Conservation (phyloP, 2,329 filamentous ascomycete genomes). For the Ceratocystis albifundus region DNA sequence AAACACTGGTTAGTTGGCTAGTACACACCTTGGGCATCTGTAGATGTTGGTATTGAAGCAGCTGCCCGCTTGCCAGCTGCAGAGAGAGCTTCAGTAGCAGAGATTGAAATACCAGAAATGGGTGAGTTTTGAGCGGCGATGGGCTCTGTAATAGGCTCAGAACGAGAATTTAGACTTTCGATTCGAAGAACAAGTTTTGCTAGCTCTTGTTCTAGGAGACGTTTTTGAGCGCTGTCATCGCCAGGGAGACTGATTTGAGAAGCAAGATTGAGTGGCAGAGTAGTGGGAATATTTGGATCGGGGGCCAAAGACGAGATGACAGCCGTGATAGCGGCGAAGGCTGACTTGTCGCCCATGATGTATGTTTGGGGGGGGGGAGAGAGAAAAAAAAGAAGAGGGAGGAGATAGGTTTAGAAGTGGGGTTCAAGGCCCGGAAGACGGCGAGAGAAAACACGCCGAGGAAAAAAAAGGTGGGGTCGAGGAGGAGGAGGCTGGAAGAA, state of each 20-base stretch:
- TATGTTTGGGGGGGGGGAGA: background rate
- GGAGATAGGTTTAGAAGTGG: background rate
- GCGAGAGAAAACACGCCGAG: background rate
- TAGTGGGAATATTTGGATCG: conserved; percentile 33
- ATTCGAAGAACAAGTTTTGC: conserved; percentile 65
- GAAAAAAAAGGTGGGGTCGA: background rate
- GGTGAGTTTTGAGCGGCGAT: conserved; percentile 25
- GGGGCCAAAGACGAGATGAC: conserved; percentile 43
- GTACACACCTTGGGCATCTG: conserved; percentile 32
- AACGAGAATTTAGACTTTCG: conserved; percentile 70
- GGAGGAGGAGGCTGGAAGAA: background rate
- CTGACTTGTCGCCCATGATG: conserved; percentile 43
- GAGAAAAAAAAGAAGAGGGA: background rate
- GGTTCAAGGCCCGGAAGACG: background rate
- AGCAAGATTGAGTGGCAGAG: conserved; percentile 34
- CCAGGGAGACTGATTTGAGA: conserved; percentile 62
- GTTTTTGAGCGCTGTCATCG: conserved; percentile 61
- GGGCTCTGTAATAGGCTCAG: conserved; percentile 40
- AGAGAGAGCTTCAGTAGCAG: conserved; percentile 55
- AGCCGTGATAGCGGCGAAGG: conserved; percentile 42
- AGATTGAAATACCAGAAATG: conserved; percentile 73
- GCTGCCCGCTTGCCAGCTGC: conserved; percentile 38
- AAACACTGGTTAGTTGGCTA: background rate
- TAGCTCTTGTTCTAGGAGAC: conserved; percentile 70
- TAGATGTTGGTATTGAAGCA: conserved; percentile 36